Evolutionary conservation across 805 yeast species (phyloP).

Genomic region (Candida mattraensis): DNA sequence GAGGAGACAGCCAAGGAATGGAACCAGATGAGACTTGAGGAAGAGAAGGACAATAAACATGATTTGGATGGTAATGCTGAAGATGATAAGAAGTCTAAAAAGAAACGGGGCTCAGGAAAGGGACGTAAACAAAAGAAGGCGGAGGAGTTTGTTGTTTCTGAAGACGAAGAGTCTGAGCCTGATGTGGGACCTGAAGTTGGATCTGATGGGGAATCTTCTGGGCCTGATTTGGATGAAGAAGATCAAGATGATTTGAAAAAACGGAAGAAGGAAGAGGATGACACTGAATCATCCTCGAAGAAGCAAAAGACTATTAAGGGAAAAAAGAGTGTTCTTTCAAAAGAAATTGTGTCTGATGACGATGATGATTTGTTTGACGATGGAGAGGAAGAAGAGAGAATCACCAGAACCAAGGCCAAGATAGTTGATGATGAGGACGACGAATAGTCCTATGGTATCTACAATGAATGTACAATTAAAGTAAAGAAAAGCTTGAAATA

Average conservation of each 20-base stretch:
- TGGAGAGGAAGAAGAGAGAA: slow-evolving; percentile 10
- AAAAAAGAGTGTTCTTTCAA: too few species aligned
- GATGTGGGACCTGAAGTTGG: slow-evolving; percentile 13
- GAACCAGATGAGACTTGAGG: slow-evolving; percentile 42
- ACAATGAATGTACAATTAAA: slow-evolving; percentile 10
- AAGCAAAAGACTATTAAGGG: too few species aligned
- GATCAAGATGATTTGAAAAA: slow-evolving; percentile 33
- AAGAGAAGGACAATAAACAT: slow-evolving; percentile 36
- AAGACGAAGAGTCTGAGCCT: slow-evolving; percentile 38
- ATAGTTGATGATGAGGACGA: slow-evolving; percentile 26
- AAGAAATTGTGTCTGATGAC: too few species aligned
- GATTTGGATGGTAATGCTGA: slow-evolving; percentile 36
- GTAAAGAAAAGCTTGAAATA: neutral
- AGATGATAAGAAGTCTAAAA: slow-evolving; percentile 31
- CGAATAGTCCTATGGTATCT: too few species aligned
- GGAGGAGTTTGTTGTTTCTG: slow-evolving; percentile 38
- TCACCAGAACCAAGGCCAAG: slow-evolving; percentile 19
- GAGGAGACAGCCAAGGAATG: slow-evolving; percentile 60
- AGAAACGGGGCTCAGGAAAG: slow-evolving; percentile 31
- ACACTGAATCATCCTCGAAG: too few species aligned
- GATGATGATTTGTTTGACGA: slow-evolving; percentile 22
- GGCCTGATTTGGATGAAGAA: slow-evolving; percentile 14
- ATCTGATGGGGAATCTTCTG: slow-evolving; percentile 15
- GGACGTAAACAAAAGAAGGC: slow-evolving; percentile 21
- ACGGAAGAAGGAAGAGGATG: slow-evolving; percentile 4